Conservation (phyloP, 805 yeast genomes). For the Cyberlindnera euphorbiae region DNA sequence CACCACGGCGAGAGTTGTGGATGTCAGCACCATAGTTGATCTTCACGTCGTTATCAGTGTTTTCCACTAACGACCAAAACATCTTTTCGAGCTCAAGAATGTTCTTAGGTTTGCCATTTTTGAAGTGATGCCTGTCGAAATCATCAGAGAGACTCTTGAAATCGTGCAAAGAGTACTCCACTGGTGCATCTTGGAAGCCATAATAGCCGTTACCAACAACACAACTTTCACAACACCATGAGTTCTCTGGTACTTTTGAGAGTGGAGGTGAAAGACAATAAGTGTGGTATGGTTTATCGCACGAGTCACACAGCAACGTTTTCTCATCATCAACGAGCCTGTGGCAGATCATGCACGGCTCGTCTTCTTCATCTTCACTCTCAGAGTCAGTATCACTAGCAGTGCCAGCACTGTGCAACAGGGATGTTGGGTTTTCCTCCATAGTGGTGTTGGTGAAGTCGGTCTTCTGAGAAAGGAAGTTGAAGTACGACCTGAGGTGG, state of each 20-base stretch:
- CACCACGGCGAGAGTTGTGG: constrained; percentile 59
- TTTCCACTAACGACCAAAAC: constrained; percentile 59
- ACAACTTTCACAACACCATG: constrained; percentile 83
- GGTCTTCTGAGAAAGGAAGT: constrained; percentile 27
- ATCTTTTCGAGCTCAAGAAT: constrained; percentile 49
- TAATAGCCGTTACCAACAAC: constrained; percentile 83
- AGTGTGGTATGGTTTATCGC: constrained; percentile 65
- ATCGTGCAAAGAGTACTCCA: constrained; percentile 50
- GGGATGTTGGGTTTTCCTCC: constrained; percentile 29
- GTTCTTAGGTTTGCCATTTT: constrained; percentile 26
- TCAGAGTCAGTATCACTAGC: constrained; percentile 22
- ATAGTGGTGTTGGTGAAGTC: constrained; percentile 21
- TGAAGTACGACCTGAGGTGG: constrained; percentile 29
- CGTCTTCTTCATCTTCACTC: constrained; percentile 27
- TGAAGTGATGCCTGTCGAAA: constrained; percentile 39
- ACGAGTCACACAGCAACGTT: constrained; percentile 66
- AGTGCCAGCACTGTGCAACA: constrained; percentile 19
- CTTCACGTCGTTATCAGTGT: constrained; percentile 43
- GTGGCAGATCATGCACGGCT: constrained; percentile 46
- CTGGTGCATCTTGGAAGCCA: constrained; percentile 72
- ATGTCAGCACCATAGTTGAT: constrained; percentile 86
- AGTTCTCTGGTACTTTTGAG: constrained; percentile 45
- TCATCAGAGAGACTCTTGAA: constrained; percentile 53
- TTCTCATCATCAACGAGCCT: constrained; percentile 38
- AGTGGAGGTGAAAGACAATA: constrained; percentile 61